A percentile compares a stretch with the other conserved stretches of the same genome.
phyloP scores from a whole-genome alignment of 441 rosid species.

The Dalechampia spathulata region DNA sequence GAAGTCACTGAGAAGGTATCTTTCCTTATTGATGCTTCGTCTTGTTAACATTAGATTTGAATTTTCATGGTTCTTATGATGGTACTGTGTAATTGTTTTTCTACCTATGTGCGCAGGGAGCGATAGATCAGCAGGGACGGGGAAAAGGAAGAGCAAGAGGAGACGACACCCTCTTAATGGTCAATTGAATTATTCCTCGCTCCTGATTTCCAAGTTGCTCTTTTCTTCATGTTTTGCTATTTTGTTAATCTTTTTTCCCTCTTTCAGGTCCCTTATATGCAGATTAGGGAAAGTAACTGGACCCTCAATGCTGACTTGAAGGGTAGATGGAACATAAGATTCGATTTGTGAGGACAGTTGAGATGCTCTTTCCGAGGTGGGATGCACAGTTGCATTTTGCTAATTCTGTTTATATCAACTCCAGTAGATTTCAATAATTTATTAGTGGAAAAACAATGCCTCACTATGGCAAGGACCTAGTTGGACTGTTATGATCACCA shows the following conservation, averaged over 20 bases:
- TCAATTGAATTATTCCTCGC: background rate
- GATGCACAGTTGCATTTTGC: conserved; percentile 16
- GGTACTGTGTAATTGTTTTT: background rate
- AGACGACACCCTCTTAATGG: background rate
- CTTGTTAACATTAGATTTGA: background rate
- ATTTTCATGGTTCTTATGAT: background rate
- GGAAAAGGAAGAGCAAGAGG: background rate
- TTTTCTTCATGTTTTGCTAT: background rate
- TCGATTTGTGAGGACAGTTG: conserved; percentile 45
- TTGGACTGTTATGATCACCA: no score
- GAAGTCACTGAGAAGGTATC: conserved; percentile 67
- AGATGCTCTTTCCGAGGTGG: conserved; percentile 16
- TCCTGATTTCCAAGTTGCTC: background rate
- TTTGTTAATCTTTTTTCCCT: background rate
- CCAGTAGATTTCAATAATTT: no score
- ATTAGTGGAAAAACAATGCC: no score
- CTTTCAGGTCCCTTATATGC: conserved; percentile 80
- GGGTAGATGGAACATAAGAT: conserved; percentile 80
- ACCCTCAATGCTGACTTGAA: conserved; percentile 63
- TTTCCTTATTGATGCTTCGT: background rate
- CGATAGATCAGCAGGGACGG: background rate
- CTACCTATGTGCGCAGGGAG: background rate
- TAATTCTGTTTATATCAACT: no score
- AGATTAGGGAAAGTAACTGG: conserved; percentile 92
- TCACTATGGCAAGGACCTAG: no score